A percentile compares a stretch with the other conserved stretches of the same genome.
Conservation (phyloP, 768 basidiomycete genomes). For the Vararia minispora region DNA sequence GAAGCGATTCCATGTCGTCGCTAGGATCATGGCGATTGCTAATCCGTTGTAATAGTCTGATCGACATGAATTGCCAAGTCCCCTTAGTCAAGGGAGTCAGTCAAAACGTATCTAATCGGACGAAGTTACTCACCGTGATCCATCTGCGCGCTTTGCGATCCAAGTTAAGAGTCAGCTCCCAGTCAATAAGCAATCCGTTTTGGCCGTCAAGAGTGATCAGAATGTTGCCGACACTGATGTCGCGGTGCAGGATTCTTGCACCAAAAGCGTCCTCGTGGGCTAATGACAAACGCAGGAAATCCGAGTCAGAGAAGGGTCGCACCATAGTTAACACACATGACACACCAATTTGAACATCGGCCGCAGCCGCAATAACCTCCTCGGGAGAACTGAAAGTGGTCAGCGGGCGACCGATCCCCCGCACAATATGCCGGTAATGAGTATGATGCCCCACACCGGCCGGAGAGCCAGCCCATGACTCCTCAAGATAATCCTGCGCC, state of each 20-base stretch:
- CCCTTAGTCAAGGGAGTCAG: conserved; percentile 3
- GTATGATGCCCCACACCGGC: too few species aligned
- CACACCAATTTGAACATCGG: too few species aligned
- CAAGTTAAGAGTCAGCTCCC: conserved; percentile 3
- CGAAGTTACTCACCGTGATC: not conserved
- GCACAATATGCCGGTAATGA: too few species aligned
- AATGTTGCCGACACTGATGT: conserved; percentile 2
- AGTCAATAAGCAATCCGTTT: conserved; percentile 2
- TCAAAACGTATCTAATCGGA: not conserved
- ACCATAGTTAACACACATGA: too few species aligned
- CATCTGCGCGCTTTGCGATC: not conserved
- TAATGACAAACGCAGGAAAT: too few species aligned
- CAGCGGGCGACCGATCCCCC: too few species aligned
- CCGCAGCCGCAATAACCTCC: too few species aligned
- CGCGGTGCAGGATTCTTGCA: conserved; percentile 2
- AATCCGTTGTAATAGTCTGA: not conserved
- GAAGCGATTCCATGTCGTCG: conserved; percentile 13
- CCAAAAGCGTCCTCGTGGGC: too few species aligned
- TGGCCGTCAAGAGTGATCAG: not conserved
- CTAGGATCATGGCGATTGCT: conserved; percentile 1
- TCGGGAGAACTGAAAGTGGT: too few species aligned
- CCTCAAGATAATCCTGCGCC: too few species aligned
- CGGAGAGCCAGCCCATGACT: too few species aligned
- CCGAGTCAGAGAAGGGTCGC: too few species aligned
- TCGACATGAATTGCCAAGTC: conserved; percentile 13